Conservation (phyloP, 768 basidiomycete genomes). For the Lanmaoa rubissima region DNA sequence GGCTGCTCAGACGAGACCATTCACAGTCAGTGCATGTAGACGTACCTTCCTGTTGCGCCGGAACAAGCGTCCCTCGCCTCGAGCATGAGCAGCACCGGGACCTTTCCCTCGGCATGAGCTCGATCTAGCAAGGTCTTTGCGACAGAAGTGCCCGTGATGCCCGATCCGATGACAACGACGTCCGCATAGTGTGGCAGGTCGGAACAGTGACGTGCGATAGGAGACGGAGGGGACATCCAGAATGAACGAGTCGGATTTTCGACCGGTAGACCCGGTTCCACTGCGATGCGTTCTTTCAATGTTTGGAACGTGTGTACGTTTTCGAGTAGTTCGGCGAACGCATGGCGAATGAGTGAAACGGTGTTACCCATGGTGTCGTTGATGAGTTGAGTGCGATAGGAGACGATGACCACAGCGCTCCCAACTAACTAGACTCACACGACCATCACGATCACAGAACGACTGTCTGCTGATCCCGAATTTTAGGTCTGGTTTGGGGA, state of each 20-base stretch:
- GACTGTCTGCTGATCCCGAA: too few relatives aligned
- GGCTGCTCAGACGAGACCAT: neutral
- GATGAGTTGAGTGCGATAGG: neutral
- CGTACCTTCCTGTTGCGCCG: conserved; percentile 71
- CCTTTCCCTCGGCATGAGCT: conserved; percentile 22
- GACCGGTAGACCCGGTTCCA: conserved; percentile 58
- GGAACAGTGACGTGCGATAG: conserved; percentile 41
- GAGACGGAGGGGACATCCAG: conserved; percentile 58
- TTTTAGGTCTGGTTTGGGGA: too few relatives aligned
- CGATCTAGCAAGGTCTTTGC: conserved; percentile 51
- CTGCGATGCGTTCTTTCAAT: conserved; percentile 34
- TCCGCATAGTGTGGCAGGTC: conserved; percentile 47
- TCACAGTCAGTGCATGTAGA: neutral
- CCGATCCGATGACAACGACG: conserved; percentile 73
- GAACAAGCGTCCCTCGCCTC: conserved; percentile 80
- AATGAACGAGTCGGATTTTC: conserved; percentile 54
- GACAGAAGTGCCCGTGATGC: conserved; percentile 67
- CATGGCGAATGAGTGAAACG: conserved; percentile 21
- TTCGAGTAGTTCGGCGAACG: conserved; percentile 20
- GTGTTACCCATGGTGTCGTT: conserved; percentile 26
- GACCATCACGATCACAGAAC: too few relatives aligned
- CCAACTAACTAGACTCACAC: too few relatives aligned
- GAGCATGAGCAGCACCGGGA: conserved; percentile 61
- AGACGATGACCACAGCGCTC: too few relatives aligned
- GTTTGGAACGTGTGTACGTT: conserved; percentile 21